Conservation (phyloP, 2,329 filamentous ascomycete species). For the Sarocladium brachiariae region DNA sequence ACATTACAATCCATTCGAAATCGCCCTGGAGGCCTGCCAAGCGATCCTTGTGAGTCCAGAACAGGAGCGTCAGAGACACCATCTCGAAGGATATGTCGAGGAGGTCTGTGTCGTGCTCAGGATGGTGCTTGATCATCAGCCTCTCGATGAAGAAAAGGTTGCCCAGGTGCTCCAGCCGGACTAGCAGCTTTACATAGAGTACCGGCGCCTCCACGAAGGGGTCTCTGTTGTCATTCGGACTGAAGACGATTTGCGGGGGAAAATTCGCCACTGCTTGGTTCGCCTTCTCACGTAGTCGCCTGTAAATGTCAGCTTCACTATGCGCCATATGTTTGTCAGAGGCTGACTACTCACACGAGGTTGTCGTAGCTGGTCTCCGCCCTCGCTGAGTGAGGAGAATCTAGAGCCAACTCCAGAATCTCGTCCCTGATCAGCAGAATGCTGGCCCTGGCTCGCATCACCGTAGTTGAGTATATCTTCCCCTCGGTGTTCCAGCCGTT, state of each 20-base stretch:
- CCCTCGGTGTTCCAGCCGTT: slow-evolving; percentile 31
- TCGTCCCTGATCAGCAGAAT: slow-evolving; percentile 20
- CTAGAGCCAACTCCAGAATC: slow-evolving; percentile 22
- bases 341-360: slow-evolving; percentile 7
- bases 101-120: slow-evolving; percentile 29
- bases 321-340: slow-evolving; percentile 22
- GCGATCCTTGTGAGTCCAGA: slow-evolving; percentile 40
- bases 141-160: slow-evolving; percentile 53
- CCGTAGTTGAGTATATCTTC: slow-evolving; percentile 23
- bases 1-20: slow-evolving; percentile 43
- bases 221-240: slow-evolving; percentile 43
- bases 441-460: slow-evolving; percentile 18
- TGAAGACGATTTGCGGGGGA: slow-evolving; percentile 40
- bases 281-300: slow-evolving; percentile 39
- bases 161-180: slow-evolving; percentile 43
- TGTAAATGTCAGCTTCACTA: slow-evolving; percentile 30
- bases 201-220: slow-evolving; percentile 32
- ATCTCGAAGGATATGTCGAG: slow-evolving; percentile 38
- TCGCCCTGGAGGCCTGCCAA: slow-evolving; percentile 30
- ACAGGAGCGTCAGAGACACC: slow-evolving; percentile 34
- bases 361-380: slow-evolving; percentile 14
- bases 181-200: slow-evolving; percentile 36
- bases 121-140: slow-evolving; percentile 37
- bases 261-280: slow-evolving; percentile 35
- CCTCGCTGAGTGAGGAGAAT: slow-evolving; percentile 23